Percentiles rank a stretch among this genome's conserved stretches.
Evolutionary conservation across 768 basidiomycete genomes (phyloP).

Genomic region (Chalciporus sphaerocephalus): DNA sequence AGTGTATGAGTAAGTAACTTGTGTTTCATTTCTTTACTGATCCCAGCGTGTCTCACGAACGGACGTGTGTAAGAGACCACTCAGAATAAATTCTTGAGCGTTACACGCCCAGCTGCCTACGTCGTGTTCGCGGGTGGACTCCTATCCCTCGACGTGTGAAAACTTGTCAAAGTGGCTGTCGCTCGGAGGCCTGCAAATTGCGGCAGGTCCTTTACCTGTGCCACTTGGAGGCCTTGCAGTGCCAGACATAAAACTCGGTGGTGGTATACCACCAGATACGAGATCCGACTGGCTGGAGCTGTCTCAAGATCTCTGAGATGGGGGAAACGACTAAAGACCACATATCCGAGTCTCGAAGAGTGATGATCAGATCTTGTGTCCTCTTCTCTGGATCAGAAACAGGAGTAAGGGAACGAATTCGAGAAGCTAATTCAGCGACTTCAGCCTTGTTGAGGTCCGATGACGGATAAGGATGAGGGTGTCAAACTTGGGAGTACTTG

Average conservation of each 20-base stretch:
- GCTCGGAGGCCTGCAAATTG: too few species aligned
- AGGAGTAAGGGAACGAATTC: not conserved
- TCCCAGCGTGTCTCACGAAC: too few species aligned
- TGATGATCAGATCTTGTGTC: not conserved
- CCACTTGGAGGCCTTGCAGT: too few species aligned
- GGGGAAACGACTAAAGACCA: slow-evolving; percentile 8
- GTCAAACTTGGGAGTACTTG: slow-evolving; percentile 27
- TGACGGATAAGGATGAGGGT: slow-evolving; percentile 25
- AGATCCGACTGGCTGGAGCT: not conserved
- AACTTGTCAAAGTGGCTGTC: too few species aligned
- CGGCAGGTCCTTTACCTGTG: too few species aligned
- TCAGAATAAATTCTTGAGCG: too few species aligned
- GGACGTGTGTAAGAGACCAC: too few species aligned
- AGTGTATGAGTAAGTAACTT: not conserved
- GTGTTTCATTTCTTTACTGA: not conserved
- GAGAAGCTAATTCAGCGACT: not conserved
- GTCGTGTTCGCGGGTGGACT: too few species aligned
- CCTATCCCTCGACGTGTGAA: too few species aligned
- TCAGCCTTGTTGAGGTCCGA: not conserved
- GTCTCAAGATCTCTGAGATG: slow-evolving; percentile 2
- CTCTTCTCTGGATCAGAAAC: not conserved
- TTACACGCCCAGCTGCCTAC: too few species aligned
- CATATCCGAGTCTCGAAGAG: not conserved
- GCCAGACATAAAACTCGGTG: slow-evolving; percentile 1
- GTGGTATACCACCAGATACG: slow-evolving; percentile 9